Evolutionary conservation across 345 rosid species (phyloP), one percentile per base, ranked within the genome.

Genomic region (Trapa bicornis): DNA sequence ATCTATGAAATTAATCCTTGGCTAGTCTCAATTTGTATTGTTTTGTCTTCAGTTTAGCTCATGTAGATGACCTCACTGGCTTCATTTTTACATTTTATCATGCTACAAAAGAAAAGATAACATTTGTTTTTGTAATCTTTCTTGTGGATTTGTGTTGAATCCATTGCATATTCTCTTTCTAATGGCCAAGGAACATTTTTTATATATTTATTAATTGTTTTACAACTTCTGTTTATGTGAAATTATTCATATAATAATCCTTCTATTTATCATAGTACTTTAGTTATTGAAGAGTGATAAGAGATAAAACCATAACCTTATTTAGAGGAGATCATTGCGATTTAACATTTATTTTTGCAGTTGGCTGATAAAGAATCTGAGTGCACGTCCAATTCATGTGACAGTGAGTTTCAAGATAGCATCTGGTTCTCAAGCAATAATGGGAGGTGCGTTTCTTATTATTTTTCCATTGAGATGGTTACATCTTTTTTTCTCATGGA

Each of bases 371-470:
- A 75, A 71, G 71, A 79, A 58, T 81, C 87, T 50, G 87, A 87
- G 68, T 78, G 82, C 73, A 77, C 83, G 57, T 78, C 89, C 42
- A 74, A 79, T 62, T 80, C 82, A 42, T 76, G 80, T 52, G 89
- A 86, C 78, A 75, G 74, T 71, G 96, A 89, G 74, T 73, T 80
- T 60, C 72, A 69, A 52, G 89, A 85, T 39, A 71, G 74, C 72
- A 70, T 81, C 58, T 85, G 91, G 96, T 80, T 80, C 29, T 16
- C 45, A 14, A 79, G 78, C 74, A 70, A 67, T 74, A 77, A 65
- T 57, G 70, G n/a, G 86, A 85, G 96, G 98, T 88, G 83, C 37
- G 3, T 37, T 48, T 32, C 47, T 17, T 65, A 33, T 13, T 35
- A 47, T 45, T 43, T 16, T 35, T 5, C 42, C 60, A 50, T 16